Evolutionary conservation across 495 filamentous ascomycete species (phyloP), one percentile per base, ranked within the genome.

Genomic region (Daldinia caldariorum): DNA sequence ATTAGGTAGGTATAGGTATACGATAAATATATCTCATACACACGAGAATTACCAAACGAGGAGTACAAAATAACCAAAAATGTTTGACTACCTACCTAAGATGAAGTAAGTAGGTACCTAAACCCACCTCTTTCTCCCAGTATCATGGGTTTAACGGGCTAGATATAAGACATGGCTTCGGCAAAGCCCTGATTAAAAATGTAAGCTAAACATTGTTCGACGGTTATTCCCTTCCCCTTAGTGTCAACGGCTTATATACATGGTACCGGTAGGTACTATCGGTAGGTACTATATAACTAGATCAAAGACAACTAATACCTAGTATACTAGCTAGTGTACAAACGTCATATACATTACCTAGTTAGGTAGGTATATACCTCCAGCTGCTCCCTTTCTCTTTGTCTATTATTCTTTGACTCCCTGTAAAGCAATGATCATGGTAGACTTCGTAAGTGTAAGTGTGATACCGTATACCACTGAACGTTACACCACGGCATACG

Each of bases 201-300:
- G 26, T 53, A 16, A 10, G 49, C 43, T 22, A 47, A 32, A 32
- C 26, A 53, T 32, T 53, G 29, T 53, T 53, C 31, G n/a, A 32
- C 29, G 26, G 26, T 53, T 53, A 10, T 16, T 53, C 49, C 49
- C 49, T 53, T 53, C 7, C 26, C 13, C 4, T 31, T 1, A 7
- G 26, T 1, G 1, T 26, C 3, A 53, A 32, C 26, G 7, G 29
- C 26, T 32, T 4, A 53, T 53, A 26, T 1, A 26, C n/a, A n/a
- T n/a, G n/a, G n/a, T n/a, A n/a, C n/a, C n/a, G n/a, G n/a, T n/a
- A n/a, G n/a, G n/a, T n/a, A n/a, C 49, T 51, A 31, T 4, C 6
- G 29, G 7, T 51, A n/a, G 49, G 20, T 4, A 47, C 47, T 22
- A 29, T 50, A 51, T 51, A 8, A 51, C 26, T 26, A 26, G 26